Conservation (phyloP, 2,329 filamentous ascomycete genomes). For the Sporothrix variecibatus region DNA sequence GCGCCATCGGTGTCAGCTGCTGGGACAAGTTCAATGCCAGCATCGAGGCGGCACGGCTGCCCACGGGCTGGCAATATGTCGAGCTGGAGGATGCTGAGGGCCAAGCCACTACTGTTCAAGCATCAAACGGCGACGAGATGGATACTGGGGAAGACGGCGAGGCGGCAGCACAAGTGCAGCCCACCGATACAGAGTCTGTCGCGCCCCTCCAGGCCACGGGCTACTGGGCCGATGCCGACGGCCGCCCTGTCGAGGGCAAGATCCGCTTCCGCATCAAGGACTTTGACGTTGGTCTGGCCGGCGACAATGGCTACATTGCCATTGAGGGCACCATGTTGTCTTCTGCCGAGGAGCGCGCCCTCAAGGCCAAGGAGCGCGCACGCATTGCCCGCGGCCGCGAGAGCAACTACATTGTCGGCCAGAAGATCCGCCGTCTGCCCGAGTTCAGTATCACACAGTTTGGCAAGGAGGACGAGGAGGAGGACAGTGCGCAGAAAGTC, state of each 20-base stretch:
- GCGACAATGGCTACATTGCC: constrained; percentile 76
- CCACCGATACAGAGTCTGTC: constrained; percentile 23
- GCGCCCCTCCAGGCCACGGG: constrained; percentile 55
- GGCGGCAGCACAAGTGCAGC: neutral
- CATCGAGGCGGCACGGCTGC: constrained; percentile 75
- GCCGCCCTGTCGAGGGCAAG: constrained; percentile 68
- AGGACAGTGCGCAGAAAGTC: constrained; percentile 41
- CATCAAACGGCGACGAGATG: neutral
- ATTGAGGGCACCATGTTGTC: constrained; percentile 86
- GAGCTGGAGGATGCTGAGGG: constrained; percentile 44
- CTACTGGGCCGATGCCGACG: constrained; percentile 74
- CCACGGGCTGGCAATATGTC: constrained; percentile 78
- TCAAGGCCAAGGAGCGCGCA: constrained; percentile 57
- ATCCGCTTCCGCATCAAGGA: constrained; percentile 79
- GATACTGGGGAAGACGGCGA: constrained; percentile 8
- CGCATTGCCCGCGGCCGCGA: constrained; percentile 40
- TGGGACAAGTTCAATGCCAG: constrained; percentile 92
- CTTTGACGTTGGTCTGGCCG: constrained; percentile 76
- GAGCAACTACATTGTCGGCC: constrained; percentile 39
- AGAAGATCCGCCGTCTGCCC: constrained; percentile 42
- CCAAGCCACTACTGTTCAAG: constrained; percentile 37
- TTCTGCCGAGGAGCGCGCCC: constrained; percentile 63
- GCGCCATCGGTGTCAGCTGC: constrained; percentile 84
- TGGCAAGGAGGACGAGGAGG: constrained; percentile 48
- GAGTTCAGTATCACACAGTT: constrained; percentile 62